A percentile compares a stretch with the other conserved stretches of the same genome.
These are phyloP conservation scores for Micromonas commoda DNA, from an alignment of 139 green algal species.

Conservation along the genomic window DNA sequence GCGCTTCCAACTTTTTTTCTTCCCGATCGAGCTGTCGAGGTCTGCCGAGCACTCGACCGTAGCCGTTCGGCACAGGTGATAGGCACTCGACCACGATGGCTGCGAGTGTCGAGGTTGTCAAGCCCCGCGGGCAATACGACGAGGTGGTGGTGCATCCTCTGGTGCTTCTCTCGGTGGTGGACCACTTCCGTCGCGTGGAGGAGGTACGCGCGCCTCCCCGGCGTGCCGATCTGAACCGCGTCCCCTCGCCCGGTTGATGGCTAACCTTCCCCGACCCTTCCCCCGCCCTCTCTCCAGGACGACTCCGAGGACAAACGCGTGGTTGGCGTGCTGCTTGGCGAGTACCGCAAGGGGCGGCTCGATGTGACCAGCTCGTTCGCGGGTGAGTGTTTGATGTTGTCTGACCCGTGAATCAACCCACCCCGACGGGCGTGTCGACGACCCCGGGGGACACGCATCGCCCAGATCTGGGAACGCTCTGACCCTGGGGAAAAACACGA, in stretches of 20 bases:
- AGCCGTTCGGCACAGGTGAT: too few relatives aligned
- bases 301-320: conserved; percentile 69
- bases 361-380: conserved; percentile 97
- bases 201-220: conserved; percentile 36
- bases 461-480: too few relatives aligned
- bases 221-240: background rate
- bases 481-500: too few relatives aligned
- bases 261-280: background rate
- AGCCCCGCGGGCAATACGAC: background rate
- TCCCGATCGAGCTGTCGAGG: too few relatives aligned
- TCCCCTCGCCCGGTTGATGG: background rate
- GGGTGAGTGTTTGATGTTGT: too few relatives aligned
- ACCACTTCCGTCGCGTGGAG: conserved; percentile 96
- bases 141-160: conserved; percentile 80
- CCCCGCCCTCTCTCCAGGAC: background rate
- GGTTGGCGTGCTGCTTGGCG: conserved; percentile 88
- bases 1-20: too few relatives aligned
- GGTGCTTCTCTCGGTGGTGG: conserved; percentile 93
- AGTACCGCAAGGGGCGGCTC: conserved; percentile 69
- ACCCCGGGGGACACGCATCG: too few relatives aligned
- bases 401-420: too few relatives aligned
- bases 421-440: too few relatives aligned
- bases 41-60: too few relatives aligned
- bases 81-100: too few relatives aligned
- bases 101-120: background rate